phyloP scores from a whole-genome alignment of 176 grass and related monocot genomes.

The Carex kokanica region DNA sequence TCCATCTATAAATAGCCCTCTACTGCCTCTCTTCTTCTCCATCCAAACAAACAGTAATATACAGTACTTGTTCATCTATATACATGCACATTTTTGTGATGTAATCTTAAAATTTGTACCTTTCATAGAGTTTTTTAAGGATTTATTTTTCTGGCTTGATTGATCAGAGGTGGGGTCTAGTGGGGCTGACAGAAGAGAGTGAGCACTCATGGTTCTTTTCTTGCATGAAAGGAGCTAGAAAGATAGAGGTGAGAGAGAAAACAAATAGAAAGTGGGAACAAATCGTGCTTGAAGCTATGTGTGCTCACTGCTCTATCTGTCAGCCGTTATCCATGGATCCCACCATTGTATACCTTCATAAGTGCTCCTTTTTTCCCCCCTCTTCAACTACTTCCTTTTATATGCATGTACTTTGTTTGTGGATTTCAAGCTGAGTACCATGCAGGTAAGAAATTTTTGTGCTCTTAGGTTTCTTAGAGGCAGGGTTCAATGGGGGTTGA shows the following conservation, averaged over 20 bases:
- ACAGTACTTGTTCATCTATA: not conserved
- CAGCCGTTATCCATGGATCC: conserved; percentile 5
- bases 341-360: not conserved
- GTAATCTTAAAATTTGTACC: not conserved
- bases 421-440: not conserved
- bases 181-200: conserved; percentile 97
- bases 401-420: not conserved
- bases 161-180: not conserved
- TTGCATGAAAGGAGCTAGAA: conserved; percentile 38
- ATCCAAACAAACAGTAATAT: conserved; percentile 58
- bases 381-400: not conserved
- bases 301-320: conserved; percentile 48
- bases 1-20: conserved; percentile 61
- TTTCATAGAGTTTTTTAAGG: not conserved
- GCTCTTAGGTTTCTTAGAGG: not conserved
- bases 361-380: not conserved
- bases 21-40: conserved; percentile 34
- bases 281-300: conserved; percentile 38
- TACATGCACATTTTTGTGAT: not conserved
- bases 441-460: not conserved
- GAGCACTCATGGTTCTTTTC: conserved; percentile 91
- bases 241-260: not conserved
- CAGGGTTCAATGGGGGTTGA: conserved; percentile 31
- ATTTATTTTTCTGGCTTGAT: not conserved
- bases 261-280: conserved; percentile 1